phyloP scores from a whole-genome alignment of 768 basidiomycete species.

The Candolleomyces eurysporus region DNA sequence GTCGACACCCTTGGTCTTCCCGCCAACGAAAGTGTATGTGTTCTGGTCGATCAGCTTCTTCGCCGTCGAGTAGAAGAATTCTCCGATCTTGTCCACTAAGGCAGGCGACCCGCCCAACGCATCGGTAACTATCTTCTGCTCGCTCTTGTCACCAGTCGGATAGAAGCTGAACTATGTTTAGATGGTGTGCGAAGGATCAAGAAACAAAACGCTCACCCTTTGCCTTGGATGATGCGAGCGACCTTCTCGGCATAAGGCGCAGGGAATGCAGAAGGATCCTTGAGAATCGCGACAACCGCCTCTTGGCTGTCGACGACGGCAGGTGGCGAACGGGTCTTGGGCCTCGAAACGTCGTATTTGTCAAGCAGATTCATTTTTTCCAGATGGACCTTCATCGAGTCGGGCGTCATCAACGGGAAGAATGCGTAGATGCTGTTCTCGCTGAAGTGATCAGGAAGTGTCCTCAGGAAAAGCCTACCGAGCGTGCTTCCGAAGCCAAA shows the following conservation, averaged over 20 bases:
- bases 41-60: conserved; percentile 50
- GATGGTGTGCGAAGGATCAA: background rate
- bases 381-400: conserved; percentile 60
- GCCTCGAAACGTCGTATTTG: conserved; percentile 56
- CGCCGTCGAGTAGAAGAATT: conserved; percentile 68
- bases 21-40: conserved; percentile 59
- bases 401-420: conserved; percentile 87
- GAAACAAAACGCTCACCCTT: conserved; percentile 47
- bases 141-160: conserved; percentile 51
- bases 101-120: conserved; percentile 49
- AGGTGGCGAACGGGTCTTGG: conserved; percentile 27
- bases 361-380: conserved; percentile 51
- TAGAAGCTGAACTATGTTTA: conserved; percentile 54
- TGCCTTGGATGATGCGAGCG: conserved; percentile 51
- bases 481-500: conserved; percentile 78
- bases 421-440: conserved; percentile 76
- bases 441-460: conserved; percentile 66
- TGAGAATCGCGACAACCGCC: conserved; percentile 53
- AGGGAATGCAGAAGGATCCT: conserved; percentile 41
- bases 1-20: conserved; percentile 54
- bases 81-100: conserved; percentile 45
- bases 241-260: conserved; percentile 50
- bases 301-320: conserved; percentile 44
- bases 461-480: conserved; percentile 71
- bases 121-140: conserved; percentile 44